A percentile compares a stretch with the other conserved stretches of the same genome.
phyloP scores from a whole-genome alignment of 139 green algal species.

The Picochlorum sp. region DNA sequence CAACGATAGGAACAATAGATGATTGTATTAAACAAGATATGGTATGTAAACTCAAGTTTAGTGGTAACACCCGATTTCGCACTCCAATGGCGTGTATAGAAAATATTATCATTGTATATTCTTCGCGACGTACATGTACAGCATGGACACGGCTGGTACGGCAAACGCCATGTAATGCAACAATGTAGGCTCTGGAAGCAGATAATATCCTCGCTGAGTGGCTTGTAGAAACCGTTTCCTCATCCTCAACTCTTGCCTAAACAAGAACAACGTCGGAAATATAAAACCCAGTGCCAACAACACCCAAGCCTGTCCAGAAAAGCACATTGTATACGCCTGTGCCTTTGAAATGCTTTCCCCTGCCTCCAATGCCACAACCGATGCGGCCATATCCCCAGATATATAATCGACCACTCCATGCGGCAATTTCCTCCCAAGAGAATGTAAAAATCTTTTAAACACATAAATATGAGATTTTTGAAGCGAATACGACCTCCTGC shows the following conservation, averaged over 20 bases:
- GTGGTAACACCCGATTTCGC: too few species aligned
- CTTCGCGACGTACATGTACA: background rate
- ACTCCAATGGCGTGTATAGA: too few species aligned
- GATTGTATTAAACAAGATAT: too few species aligned
- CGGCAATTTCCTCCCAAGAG: background rate
- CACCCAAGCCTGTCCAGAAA: background rate
- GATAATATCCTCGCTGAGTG: background rate
- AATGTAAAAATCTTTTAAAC: background rate
- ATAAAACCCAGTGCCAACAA: constrained; percentile 1
- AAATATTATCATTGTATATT: too few species aligned
- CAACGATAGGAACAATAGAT: too few species aligned
- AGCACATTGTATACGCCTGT: background rate
- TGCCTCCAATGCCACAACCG: too few species aligned
- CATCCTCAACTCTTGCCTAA: background rate
- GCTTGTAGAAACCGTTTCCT: background rate
- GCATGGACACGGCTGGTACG: background rate
- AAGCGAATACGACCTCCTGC: background rate
- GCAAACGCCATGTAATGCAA: constrained; percentile 5
- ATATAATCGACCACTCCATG: too few species aligned
- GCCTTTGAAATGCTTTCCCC: background rate
- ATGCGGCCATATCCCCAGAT: too few species aligned
- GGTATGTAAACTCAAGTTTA: too few species aligned
- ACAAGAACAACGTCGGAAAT: constrained; percentile 3
- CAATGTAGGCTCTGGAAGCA: background rate
- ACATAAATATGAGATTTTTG: background rate